These are phyloP conservation scores for Sorghum bicolor DNA, from an alignment of 176 grass and related monocot species.

Conservation along the genomic window DNA sequence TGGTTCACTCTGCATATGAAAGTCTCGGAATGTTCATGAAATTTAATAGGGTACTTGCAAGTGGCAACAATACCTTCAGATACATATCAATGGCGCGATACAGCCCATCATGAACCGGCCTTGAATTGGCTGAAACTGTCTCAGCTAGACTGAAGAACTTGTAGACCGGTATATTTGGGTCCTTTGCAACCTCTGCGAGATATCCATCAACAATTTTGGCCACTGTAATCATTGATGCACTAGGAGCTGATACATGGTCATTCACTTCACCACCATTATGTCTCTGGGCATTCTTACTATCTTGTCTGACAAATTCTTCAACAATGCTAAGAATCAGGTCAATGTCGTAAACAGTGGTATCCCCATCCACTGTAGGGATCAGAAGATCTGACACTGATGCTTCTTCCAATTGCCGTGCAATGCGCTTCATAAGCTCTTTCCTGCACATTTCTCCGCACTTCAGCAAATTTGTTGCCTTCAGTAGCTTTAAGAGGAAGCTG, in stretches of 20 bases:
- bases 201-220: constrained; percentile 85
- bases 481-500: constrained; percentile 89
- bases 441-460: constrained; percentile 65
- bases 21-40: not conserved
- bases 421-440: constrained; percentile 86
- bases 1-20: not conserved
- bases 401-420: constrained; percentile 80
- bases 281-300: constrained; percentile 39
- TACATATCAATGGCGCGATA: constrained; percentile 92
- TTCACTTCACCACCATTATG: constrained; percentile 47
- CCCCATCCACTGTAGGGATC: constrained; percentile 69
- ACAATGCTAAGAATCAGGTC: constrained; percentile 83
- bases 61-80: constrained; percentile 72
- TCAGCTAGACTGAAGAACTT: constrained; percentile 83
- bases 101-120: constrained; percentile 76
- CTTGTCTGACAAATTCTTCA: constrained; percentile 83
- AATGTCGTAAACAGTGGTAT: constrained; percentile 73
- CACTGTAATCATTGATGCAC: constrained; percentile 57
- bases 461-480: constrained; percentile 70
- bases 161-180: constrained; percentile 63
- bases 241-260: constrained; percentile 42
- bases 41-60: not conserved
- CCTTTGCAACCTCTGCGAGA: constrained; percentile 83
- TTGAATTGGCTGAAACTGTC: constrained; percentile 60
- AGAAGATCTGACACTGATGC: constrained; percentile 79